Evolutionary conservation across 1,284 basidiomycete genomes (phyloP).

Genomic region (Fomitopsis betulina): DNA sequence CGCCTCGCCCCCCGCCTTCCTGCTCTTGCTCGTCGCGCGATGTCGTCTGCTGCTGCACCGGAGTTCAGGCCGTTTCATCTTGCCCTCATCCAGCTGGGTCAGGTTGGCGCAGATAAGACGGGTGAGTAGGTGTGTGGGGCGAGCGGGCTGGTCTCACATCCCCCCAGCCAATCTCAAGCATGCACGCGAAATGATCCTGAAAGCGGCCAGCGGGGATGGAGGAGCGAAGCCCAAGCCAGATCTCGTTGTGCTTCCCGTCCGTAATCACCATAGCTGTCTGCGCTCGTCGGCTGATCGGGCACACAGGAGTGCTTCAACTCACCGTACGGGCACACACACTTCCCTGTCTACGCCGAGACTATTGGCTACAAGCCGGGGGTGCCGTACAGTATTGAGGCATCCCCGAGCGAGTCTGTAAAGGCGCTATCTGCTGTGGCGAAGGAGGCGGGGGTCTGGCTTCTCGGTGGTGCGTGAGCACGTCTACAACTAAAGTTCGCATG

Average conservation of each 20-base stretch:
- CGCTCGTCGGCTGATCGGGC: not conserved
- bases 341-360: conserved; percentile 81
- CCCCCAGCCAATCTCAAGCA: conserved; percentile 62
- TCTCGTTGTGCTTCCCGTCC: conserved; percentile 84
- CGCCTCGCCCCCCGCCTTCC: not conserved
- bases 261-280: conserved; percentile 18
- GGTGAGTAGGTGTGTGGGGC: conserved; percentile 12
- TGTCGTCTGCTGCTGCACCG: conserved; percentile 30
- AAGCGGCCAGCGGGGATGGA: conserved; percentile 50
- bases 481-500: not conserved
- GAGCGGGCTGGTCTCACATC: not conserved
- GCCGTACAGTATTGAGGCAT: conserved; percentile 52
- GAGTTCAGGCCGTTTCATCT: conserved; percentile 73
- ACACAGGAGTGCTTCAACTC: conserved; percentile 95
- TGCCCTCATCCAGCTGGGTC: conserved; percentile 83
- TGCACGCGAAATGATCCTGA: conserved; percentile 74
- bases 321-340: conserved; percentile 86
- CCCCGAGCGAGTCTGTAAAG: conserved; percentile 74
- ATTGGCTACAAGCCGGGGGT: conserved; percentile 60
- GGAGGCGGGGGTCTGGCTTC: conserved; percentile 80
- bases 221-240: conserved; percentile 56
- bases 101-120: conserved; percentile 63
- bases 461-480: conserved; percentile 66
- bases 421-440: conserved; percentile 83
- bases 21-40: conserved; percentile 10